These are phyloP conservation scores for Pythium utonaiense DNA, from an alignment of 352 stramenopile genomes.

Conservation along the genomic window DNA sequence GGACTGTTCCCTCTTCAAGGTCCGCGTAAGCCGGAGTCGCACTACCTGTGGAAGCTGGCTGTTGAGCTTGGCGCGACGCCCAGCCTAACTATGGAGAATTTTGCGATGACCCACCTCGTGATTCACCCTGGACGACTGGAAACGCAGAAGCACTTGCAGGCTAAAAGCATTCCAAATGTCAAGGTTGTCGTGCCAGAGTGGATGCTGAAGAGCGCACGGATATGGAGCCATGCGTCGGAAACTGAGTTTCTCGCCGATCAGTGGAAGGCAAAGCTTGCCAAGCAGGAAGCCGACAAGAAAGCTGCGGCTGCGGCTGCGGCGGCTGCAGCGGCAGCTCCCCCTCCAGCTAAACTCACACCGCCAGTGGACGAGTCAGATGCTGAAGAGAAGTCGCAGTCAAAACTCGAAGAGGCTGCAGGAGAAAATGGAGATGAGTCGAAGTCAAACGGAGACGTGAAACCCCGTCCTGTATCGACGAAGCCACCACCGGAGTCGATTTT, in stretches of 20 bases:
- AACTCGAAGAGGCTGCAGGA: background rate
- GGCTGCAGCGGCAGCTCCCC: constrained; percentile 9
- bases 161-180: constrained; percentile 52
- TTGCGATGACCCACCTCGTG: constrained; percentile 79
- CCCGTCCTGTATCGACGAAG: background rate
- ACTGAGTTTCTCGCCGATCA: constrained; percentile 64
- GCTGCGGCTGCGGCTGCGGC: constrained; percentile 1
- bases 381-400: background rate
- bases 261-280: constrained; percentile 47
- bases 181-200: constrained; percentile 73
- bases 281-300: constrained; percentile 5
- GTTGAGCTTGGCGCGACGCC: constrained; percentile 63
- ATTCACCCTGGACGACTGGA: constrained; percentile 77
- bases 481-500: constrained; percentile 18
- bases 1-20: constrained; percentile 69
- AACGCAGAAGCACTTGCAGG: constrained; percentile 81
- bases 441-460: background rate
- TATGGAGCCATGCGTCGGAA: constrained; percentile 59
- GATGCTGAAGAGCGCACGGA: constrained; percentile 74
- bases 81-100: constrained; percentile 68
- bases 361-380: background rate
- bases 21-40: constrained; percentile 49
- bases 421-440: background rate
- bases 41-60: constrained; percentile 76
- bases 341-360: background rate